phyloP scores from a whole-genome alignment of 2,329 filamentous ascomycete genomes.

The Aspergillus nomiae region DNA sequence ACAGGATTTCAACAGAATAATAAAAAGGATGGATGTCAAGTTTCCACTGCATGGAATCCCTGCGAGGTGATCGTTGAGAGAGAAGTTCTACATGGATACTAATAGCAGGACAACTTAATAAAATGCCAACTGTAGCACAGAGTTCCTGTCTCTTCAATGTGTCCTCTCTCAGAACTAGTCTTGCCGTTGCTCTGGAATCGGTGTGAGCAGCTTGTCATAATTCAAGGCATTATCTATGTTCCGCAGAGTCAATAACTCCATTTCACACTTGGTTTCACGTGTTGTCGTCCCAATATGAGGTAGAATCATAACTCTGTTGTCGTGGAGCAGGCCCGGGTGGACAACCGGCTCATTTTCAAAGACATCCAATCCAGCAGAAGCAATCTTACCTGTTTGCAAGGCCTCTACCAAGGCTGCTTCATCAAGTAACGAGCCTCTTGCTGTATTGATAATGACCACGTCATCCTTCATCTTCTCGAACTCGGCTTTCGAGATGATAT shows the following conservation, averaged over 20 bases:
- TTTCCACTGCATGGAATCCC: too few relatives aligned
- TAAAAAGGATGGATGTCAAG: too few relatives aligned
- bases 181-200: not conserved
- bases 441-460: slow-evolving; percentile 39
- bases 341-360: not conserved
- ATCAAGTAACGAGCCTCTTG: slow-evolving; percentile 32
- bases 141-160: not conserved
- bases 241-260: not conserved
- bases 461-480: slow-evolving; percentile 35
- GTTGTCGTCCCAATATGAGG: not conserved
- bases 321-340: not conserved
- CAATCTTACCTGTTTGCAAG: not conserved
- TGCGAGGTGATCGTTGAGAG: too few relatives aligned
- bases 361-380: not conserved
- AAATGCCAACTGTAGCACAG: not conserved
- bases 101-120: too few relatives aligned
- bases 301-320: not conserved
- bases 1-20: too few relatives aligned
- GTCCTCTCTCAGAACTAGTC: not conserved
- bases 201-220: not conserved
- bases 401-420: slow-evolving; percentile 4
- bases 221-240: not conserved
- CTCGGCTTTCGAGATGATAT: not conserved
- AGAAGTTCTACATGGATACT: too few relatives aligned
- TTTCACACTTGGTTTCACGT: not conserved